Evolutionary conservation across 768 basidiomycete species (phyloP).

Genomic region (Pleurotus salmoneostramineus): DNA sequence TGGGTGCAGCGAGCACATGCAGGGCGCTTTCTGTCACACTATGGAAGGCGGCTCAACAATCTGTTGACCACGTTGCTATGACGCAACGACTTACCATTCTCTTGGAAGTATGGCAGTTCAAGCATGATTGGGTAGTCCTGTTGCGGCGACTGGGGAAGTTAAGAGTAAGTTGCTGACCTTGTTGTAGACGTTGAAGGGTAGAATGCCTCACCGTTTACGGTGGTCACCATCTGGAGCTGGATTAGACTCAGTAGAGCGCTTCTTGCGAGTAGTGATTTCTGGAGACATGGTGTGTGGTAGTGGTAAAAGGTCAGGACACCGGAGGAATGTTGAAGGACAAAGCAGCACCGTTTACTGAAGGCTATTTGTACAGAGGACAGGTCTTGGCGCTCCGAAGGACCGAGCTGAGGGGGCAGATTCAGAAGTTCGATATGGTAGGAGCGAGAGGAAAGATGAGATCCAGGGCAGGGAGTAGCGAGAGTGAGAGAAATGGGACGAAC

Average conservation of each 20-base stretch:
- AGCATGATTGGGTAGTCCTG: constrained; percentile 69
- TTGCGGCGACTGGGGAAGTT: constrained; percentile 48
- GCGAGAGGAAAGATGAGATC: constrained; percentile 17
- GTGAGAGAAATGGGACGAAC: constrained; percentile 19
- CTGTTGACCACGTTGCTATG: background rate
- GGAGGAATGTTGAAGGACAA: constrained; percentile 11
- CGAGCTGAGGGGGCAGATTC: constrained; percentile 15
- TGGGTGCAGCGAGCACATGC: constrained; percentile 48
- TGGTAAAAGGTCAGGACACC: background rate
- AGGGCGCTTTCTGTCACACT: constrained; percentile 49
- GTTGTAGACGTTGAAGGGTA: constrained; percentile 12
- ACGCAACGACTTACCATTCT: constrained; percentile 48
- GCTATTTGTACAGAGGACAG: constrained; percentile 21
- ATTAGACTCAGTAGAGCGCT: constrained; percentile 21
- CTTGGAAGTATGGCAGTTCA: constrained; percentile 73
- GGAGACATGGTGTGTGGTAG: constrained; percentile 24
- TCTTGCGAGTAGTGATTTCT: constrained; percentile 23
- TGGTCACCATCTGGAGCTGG: constrained; percentile 46
- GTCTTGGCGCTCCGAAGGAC: constrained; percentile 19
- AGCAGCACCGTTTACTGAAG: constrained; percentile 8
- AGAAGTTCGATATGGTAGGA: constrained; percentile 15
- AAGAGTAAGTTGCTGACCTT: background rate
- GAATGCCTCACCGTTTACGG: constrained; percentile 43
- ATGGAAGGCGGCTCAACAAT: constrained; percentile 10
- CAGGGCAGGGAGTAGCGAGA: constrained; percentile 24